Percentiles rank a stretch among this genome's conserved stretches.
These are phyloP conservation scores for Yueomyces sp. DNA, from an alignment of 805 yeast species.

Conservation along the genomic window DNA sequence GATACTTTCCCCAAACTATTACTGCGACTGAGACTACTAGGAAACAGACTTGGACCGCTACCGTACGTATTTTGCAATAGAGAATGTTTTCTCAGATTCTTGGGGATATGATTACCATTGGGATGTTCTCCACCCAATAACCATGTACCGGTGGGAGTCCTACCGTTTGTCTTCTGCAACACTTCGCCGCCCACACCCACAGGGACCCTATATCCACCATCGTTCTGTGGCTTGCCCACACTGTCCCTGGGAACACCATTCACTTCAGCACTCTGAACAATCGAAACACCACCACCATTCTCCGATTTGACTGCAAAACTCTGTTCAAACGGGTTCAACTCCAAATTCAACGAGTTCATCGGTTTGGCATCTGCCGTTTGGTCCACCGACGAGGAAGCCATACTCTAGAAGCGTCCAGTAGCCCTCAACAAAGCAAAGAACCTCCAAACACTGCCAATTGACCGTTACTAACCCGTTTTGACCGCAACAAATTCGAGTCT, in stretches of 20 bases:
- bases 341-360: conserved; percentile 46
- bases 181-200: too few species aligned
- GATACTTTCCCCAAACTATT: not conserved
- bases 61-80: not conserved
- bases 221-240: too few species aligned
- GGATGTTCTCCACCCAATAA: not conserved
- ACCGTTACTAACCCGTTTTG: not conserved
- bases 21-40: not conserved
- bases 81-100: not conserved
- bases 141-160: not conserved
- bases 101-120: not conserved
- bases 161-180: not conserved
- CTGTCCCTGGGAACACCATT: not conserved
- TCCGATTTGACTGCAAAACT: conserved; percentile 55
- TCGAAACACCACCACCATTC: not conserved
- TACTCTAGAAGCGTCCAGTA: not conserved
- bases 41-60: not conserved
- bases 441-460: not conserved
- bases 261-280: not conserved
- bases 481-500: not conserved
- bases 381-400: not conserved
- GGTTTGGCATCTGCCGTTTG: not conserved
- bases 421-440: not conserved
- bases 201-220: too few species aligned
- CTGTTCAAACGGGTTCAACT: conserved; percentile 90